phyloP scores from a whole-genome alignment of 176 grass and related monocot genomes.

The Carex littledalei region DNA sequence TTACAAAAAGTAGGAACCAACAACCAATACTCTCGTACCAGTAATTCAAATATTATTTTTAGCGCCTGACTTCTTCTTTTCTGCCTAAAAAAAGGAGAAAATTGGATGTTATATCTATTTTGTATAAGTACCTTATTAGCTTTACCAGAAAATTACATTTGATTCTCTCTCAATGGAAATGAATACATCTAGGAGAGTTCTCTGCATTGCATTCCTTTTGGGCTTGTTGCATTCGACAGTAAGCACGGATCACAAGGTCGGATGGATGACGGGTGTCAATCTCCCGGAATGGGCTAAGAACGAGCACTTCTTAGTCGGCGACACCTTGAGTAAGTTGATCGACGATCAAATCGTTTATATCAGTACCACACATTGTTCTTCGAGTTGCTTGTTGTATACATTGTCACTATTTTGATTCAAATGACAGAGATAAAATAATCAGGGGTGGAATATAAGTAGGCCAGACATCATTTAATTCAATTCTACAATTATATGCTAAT shows the following conservation, averaged over 20 bases:
- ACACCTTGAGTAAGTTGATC: slow-evolving; percentile 25
- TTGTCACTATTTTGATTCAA: not conserved
- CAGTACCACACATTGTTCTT: not conserved
- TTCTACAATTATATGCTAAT: not conserved
- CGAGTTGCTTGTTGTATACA: not conserved
- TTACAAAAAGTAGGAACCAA: not conserved
- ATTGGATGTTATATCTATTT: not conserved
- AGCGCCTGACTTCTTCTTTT: not conserved
- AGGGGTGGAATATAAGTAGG: not conserved
- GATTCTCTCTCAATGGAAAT: not conserved
- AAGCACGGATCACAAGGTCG: slow-evolving; percentile 15
- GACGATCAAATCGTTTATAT: not conserved
- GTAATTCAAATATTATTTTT: slow-evolving; percentile 9
- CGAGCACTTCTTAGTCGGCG: slow-evolving; percentile 6
- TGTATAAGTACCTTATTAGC: not conserved
- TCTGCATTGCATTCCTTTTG: slow-evolving; percentile 8
- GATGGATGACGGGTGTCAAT: slow-evolving; percentile 3
- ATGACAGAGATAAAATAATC: not conserved
- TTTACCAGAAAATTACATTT: slow-evolving; percentile 11
- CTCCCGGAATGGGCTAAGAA: not conserved
- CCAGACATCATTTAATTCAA: not conserved
- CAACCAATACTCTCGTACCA: not conserved
- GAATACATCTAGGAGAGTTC: not conserved
- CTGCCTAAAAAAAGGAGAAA: no score
- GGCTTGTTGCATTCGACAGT: not conserved